These are phyloP conservation scores for Asterella californica DNA, from an alignment of 225 moss, liverwort and hornwort genomes.

Conservation along the genomic window DNA sequence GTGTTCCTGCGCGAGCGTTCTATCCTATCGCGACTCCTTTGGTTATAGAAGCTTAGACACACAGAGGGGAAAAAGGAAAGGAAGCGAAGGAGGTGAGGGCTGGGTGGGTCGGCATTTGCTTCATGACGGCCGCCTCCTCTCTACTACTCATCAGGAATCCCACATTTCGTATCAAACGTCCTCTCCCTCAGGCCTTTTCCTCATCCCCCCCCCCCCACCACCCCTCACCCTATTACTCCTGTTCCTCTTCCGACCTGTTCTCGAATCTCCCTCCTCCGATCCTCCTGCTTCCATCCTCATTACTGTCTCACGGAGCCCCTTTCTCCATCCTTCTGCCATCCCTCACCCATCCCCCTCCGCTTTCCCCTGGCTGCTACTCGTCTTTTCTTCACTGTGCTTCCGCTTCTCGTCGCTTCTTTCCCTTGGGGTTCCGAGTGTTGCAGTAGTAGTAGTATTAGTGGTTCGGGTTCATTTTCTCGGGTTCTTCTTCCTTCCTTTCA, in stretches of 20 bases:
- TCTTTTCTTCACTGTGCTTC: background rate
- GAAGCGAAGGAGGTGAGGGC: background rate
- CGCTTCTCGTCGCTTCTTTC: background rate
- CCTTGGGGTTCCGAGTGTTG: background rate
- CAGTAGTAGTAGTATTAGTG: background rate
- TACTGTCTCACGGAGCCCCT: background rate
- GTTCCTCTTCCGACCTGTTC: no score
- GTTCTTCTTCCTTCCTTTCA: background rate
- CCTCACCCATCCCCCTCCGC: background rate
- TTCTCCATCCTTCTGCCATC: conserved; percentile 13
- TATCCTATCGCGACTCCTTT: no score
- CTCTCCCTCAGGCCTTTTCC: background rate
- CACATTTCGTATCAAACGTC: background rate
- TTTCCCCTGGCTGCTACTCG: background rate
- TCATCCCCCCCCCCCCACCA: background rate
- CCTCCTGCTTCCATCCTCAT: background rate
- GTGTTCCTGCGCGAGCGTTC: no score
- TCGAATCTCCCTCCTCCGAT: background rate
- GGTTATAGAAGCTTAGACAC: background rate
- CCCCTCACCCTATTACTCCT: background rate
- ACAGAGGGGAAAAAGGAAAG: background rate
- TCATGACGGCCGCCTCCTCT: conserved; percentile 16
- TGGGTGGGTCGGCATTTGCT: background rate
- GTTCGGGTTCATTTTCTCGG: background rate
- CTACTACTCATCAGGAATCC: background rate